These are phyloP conservation scores for Leccinum fallax DNA, from an alignment of 1,284 basidiomycete genomes.

Conservation along the genomic window DNA sequence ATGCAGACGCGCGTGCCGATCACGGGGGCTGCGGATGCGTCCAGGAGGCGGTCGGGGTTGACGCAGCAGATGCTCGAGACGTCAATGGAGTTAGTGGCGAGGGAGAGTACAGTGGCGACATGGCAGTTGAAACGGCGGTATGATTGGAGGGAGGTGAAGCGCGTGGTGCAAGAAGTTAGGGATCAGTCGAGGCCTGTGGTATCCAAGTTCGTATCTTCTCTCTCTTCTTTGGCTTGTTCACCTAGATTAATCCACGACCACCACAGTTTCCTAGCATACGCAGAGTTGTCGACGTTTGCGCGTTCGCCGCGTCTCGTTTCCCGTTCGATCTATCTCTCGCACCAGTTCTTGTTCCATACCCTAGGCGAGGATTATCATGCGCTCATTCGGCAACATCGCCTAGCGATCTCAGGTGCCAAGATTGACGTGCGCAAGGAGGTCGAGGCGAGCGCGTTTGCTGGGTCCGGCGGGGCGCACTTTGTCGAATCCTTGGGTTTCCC, in stretches of 20 bases:
- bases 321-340: conserved; percentile 74
- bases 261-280: conserved; percentile 67
- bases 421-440: conserved; percentile 75
- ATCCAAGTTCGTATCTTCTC: conserved; percentile 22
- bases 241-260: conserved; percentile 5
- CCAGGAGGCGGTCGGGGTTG: conserved; percentile 36
- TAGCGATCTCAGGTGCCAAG: conserved; percentile 61
- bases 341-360: conserved; percentile 79
- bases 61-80: conserved; percentile 44
- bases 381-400: conserved; percentile 65
- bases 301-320: conserved; percentile 62
- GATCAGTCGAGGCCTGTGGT: conserved; percentile 10
- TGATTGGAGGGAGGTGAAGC: conserved; percentile 59
- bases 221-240: neutral
- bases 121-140: conserved; percentile 62
- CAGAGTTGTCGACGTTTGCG: conserved; percentile 78
- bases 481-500: conserved; percentile 53
- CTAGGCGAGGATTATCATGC: conserved; percentile 81
- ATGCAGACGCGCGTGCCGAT: neutral
- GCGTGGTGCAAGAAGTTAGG: conserved; percentile 29
- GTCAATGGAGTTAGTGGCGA: conserved; percentile 43
- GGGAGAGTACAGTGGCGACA: conserved; percentile 59
- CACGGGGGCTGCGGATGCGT: conserved; percentile 1
- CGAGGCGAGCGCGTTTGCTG: conserved; percentile 57
- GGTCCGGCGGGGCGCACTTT: conserved; percentile 47